Percentiles rank a stretch among this genome's conserved stretches.
Evolutionary conservation across 768 basidiomycete genomes (phyloP).

Genomic region (Russula compacta): DNA sequence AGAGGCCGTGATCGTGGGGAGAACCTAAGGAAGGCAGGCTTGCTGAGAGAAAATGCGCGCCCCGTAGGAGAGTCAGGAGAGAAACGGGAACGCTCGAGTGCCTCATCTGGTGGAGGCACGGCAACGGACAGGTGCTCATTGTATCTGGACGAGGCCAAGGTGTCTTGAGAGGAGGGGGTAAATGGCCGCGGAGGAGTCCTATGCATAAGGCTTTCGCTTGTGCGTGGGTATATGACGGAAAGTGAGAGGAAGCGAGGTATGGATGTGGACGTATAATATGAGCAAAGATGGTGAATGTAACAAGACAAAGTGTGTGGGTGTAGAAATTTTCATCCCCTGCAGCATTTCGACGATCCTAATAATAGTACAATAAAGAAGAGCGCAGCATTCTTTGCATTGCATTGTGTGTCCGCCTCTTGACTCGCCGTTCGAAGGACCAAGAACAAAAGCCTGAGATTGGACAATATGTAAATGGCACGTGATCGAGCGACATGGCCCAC

Average conservation of each 20-base stretch:
- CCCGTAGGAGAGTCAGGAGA: slow-evolving; percentile 35
- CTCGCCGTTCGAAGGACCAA: too few relatives aligned
- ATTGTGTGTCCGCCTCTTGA: too few relatives aligned
- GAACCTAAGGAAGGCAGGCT: slow-evolving; percentile 22
- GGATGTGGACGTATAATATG: background rate
- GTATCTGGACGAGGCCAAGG: background rate
- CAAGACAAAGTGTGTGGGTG: too few relatives aligned
- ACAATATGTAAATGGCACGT: background rate
- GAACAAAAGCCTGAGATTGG: too few relatives aligned
- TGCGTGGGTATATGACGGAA: background rate
- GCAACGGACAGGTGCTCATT: slow-evolving; percentile 15
- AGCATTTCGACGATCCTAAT: background rate
- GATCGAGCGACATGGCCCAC: background rate
- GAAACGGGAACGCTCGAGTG: slow-evolving; percentile 32
- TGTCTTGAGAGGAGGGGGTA: background rate
- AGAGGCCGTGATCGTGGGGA: slow-evolving; percentile 20
- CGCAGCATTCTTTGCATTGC: too few relatives aligned
- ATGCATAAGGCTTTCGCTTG: slow-evolving; percentile 7
- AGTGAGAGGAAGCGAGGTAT: background rate
- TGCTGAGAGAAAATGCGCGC: slow-evolving; percentile 8
- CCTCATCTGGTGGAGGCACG: slow-evolving; percentile 20
- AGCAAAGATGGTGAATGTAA: too few relatives aligned
- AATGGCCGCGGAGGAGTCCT: background rate
- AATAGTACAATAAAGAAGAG: background rate
- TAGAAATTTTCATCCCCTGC: background rate